Percentiles rank a stretch among this genome's conserved stretches.
Conservation (phyloP, 192 early-diverging fungal genomes). For the Rhizophagus clarus region DNA sequence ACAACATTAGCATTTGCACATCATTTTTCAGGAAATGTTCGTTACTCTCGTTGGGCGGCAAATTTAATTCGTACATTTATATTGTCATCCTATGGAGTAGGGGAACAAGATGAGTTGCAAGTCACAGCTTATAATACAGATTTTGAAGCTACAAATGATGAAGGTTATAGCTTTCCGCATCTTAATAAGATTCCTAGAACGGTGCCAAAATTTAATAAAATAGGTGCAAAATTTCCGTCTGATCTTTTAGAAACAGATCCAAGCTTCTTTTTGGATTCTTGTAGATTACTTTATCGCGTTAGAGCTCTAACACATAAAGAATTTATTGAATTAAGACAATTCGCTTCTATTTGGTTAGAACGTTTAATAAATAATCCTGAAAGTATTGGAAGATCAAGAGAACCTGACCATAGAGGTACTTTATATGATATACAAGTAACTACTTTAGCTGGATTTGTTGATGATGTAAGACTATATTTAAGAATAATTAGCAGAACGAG, state of each 20-base stretch:
- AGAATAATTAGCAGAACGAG: constrained; percentile 58
- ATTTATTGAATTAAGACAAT: constrained; percentile 53
- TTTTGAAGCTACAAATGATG: constrained; percentile 55
- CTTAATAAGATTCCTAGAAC: constrained; percentile 53
- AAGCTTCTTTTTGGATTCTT: constrained; percentile 52
- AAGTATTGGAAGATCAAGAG: constrained; percentile 52
- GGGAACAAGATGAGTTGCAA: constrained; percentile 52
- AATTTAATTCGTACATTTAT: constrained; percentile 57
- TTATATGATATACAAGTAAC: constrained; percentile 60
- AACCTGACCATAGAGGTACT: constrained; percentile 58
- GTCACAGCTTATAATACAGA: constrained; percentile 47
- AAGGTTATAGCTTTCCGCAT: constrained; percentile 64
- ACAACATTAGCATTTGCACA: constrained; percentile 56
- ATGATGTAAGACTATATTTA: constrained; percentile 57
- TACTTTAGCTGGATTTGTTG: constrained; percentile 55
- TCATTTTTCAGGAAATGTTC: constrained; percentile 54
- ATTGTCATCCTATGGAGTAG: constrained; percentile 45
- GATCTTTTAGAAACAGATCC: constrained; percentile 54
- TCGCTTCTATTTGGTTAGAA: constrained; percentile 55
- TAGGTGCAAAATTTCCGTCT: constrained; percentile 22
- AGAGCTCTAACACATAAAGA: constrained; percentile 61
- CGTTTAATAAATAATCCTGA: constrained; percentile 56
- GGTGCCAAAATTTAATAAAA: constrained; percentile 42
- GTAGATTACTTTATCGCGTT: constrained; percentile 51
- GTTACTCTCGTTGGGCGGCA: constrained; percentile 55